These are phyloP conservation scores for Kockovaella imperatae DNA, from an alignment of 768 basidiomycete species.

Conservation along the genomic window DNA sequence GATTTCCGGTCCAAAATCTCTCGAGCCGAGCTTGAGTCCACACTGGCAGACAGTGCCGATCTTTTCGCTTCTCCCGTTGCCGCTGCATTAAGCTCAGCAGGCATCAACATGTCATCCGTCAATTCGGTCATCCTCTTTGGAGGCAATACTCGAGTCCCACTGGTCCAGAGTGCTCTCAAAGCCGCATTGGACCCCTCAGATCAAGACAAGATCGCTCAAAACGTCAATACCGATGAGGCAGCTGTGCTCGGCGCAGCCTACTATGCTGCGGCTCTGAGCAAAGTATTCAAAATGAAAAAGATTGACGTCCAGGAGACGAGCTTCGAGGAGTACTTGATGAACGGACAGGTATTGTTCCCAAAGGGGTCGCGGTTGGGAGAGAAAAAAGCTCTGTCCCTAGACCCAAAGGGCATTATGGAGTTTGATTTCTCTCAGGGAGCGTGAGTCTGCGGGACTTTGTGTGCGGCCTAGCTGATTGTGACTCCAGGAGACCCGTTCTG, in stretches of 20 bases:
- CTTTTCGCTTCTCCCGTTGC: conserved; percentile 25
- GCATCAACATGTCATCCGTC: conserved; percentile 17
- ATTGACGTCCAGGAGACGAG: conserved; percentile 72
- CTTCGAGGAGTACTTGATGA: conserved; percentile 60
- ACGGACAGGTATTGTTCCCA: conserved; percentile 55
- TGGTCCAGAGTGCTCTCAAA: conserved; percentile 78
- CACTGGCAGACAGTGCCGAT: conserved; percentile 20
- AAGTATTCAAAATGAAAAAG: conserved; percentile 91
- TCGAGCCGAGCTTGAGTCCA: conserved; percentile 68
- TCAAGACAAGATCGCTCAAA: conserved; percentile 72
- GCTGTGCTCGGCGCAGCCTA: conserved; percentile 88
- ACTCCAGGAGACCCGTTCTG: conserved; percentile 51
- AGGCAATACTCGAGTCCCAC: conserved; percentile 79
- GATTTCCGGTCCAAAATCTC: conserved; percentile 77
- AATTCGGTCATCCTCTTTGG: conserved; percentile 84
- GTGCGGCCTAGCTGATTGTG: background rate
- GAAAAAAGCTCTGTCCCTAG: conserved; percentile 80
- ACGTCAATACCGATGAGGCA: conserved; percentile 95
- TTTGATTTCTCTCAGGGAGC: conserved; percentile 52
- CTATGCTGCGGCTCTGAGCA: conserved; percentile 76
- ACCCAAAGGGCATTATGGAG: conserved; percentile 72
- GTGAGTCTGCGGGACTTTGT: conserved; percentile 4
- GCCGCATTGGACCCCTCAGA: conserved; percentile 67
- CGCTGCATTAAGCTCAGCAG: conserved; percentile 16
- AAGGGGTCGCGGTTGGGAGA: conserved; percentile 65